Evolutionary conservation across 208 protist species (phyloP), one percentile per base, ranked within the genome.

Genomic region (Trypanosoma scelopori): DNA sequence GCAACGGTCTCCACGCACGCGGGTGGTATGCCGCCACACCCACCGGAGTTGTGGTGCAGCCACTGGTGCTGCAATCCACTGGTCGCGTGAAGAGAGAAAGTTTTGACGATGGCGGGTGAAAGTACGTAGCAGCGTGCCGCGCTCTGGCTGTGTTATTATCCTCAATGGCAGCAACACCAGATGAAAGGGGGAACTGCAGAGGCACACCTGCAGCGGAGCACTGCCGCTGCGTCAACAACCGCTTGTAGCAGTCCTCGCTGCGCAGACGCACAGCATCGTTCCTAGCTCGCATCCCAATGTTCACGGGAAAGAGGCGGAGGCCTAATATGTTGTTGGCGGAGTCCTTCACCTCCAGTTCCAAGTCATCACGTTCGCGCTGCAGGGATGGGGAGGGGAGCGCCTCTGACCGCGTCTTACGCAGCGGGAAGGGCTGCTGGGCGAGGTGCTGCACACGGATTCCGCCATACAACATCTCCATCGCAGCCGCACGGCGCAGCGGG

Each of bases 21-120:
- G 70, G 63, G 27, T 69, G 50, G 39, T 60, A 60, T 0, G 42
- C 27, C 9, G 23, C 68, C 55, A 62, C 41, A 35, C n/a, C 56
- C 16, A 23, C 28, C 12, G 50, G 46, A 48, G 32, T 12, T 56
- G 32, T 37, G 9, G 32, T 37, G 9, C 32, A 37, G 18, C 39
- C 39, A 48, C 18, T 51, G 42, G 1, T n/a, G 22, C 27, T 42
- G 46, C 32, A 63, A 61, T 83, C 78, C 16, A 56, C 58, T 0
- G 88, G 85, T 0, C 88, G 76, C 5, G 88, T 94, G 53, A 94
- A 76, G 50, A 94, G 82, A 42, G 82, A 90, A 18, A 91, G 83
- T 27, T 75, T 63, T 37, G 65, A 60, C 6, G 84, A 68, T 0
- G 75, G 65, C 15, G 88, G 88, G 73, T 94, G 88, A 41, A 74